Base-by-base conservation (phyloP, 2,329 filamentous ascomycete genomes). In the Alternaria atra region DNA sequence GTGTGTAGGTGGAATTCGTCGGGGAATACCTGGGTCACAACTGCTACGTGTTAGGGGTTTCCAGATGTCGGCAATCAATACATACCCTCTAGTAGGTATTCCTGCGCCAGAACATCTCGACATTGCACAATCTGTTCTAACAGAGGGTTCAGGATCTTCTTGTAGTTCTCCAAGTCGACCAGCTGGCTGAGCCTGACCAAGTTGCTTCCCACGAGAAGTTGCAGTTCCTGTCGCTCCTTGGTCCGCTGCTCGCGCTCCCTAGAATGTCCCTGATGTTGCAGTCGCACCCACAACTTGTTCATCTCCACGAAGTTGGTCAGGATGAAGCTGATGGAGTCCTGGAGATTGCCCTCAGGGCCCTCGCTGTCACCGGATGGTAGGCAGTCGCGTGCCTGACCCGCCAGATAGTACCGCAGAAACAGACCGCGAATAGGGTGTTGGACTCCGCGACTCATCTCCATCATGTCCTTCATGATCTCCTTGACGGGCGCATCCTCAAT, bases 391-490 rank as follows among this genome's bases (percentile, higher is more conserved):
- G 95, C 94, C 82, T 99, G 95, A 37, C 95, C 94, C 25, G 93
- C 95, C 52, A 99, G 87, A 77, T 97, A 99, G 81, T 99, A 99
- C 76, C 95, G 90, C 73, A 99, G 82, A 78, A 99, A 99, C 56
- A 99, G 85, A 17, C 95, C 95, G 59, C 95, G 92, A 65, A 97
- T 94, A 15, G 95, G 95, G 80, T 99, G 95, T 76, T 99, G 95
- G 23, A 99, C 94, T 58, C 95, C 95, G 65, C 95, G 88, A 81
- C 93, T 98, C 95, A 99, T 99, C 81, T 99, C 95, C 95, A 99
- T 99, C 95, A 99, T 99, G 80, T 99, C 95, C 82, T 99, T 99
- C 95, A 99, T 99, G 65, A 99, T 93, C 84, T 99, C 95, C 82
- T 99, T 99, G 70, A 99, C 95, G 0, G 95, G 95, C 60, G 96